These are phyloP conservation scores for Athelia psychrophila DNA, from an alignment of 1,284 basidiomycete species.

Conservation along the genomic window DNA sequence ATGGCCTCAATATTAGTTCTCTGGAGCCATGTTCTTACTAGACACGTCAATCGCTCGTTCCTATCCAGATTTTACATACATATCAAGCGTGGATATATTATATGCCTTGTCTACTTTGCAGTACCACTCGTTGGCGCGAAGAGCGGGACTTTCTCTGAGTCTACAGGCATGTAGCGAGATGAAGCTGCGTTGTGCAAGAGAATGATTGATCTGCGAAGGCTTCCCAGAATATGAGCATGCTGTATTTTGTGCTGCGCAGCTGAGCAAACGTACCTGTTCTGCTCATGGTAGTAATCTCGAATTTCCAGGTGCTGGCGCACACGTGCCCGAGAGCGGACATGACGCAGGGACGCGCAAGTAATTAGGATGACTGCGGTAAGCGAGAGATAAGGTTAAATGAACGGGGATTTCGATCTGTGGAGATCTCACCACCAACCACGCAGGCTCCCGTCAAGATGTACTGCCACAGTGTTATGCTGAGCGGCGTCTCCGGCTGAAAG, in stretches of 20 bases:
- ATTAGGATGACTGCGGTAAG: constrained; percentile 35
- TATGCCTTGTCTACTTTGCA: no score
- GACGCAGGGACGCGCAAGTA: constrained; percentile 39
- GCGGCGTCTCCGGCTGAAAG: constrained; percentile 30
- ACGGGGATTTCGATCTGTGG: not conserved
- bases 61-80: no score
- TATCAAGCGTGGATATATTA: no score
- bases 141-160: no score
- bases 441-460: constrained; percentile 35
- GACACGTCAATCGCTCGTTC: no score
- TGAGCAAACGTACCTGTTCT: constrained; percentile 38
- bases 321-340: constrained; percentile 50
- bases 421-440: constrained; percentile 36
- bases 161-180: no score
- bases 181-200: not conserved
- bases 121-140: no score
- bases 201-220: not conserved
- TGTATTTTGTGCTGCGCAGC: no score
- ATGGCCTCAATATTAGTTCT: no score
- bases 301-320: constrained; percentile 41
- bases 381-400: not conserved
- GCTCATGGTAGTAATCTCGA: constrained; percentile 54
- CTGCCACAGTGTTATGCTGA: constrained; percentile 41
- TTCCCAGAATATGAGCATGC: not conserved
- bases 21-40: no score